Conservation (phyloP, 2,329 filamentous ascomycete genomes). For the Alternaria metachromatica region DNA sequence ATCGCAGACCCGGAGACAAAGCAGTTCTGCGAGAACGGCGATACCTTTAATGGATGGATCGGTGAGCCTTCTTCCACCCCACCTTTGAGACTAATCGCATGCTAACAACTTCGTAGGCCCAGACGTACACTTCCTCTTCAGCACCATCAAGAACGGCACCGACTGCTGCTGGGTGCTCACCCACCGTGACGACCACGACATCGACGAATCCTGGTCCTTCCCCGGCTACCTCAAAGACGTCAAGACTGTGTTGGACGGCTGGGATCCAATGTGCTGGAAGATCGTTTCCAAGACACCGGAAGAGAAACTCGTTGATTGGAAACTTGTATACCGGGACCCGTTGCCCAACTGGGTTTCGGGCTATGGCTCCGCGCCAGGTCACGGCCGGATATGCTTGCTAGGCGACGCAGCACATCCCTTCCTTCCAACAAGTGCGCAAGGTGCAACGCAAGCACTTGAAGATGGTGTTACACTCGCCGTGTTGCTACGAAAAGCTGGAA, state of each 20-base stretch:
- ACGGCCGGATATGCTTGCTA: slow-evolving; percentile 56
- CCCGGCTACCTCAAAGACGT: slow-evolving; percentile 44
- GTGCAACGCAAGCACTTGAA: slow-evolving; percentile 62
- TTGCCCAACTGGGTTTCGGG: slow-evolving; percentile 60
- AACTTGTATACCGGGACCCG: slow-evolving; percentile 62
- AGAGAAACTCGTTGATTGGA: slow-evolving; percentile 58
- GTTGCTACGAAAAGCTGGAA: slow-evolving; percentile 34
- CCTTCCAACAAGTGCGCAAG: slow-evolving; percentile 61
- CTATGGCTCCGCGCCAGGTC: slow-evolving; percentile 48
- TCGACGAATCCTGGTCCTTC: slow-evolving; percentile 47
- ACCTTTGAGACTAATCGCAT: not conserved
- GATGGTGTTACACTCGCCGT: slow-evolving; percentile 49
- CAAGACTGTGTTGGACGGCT: slow-evolving; percentile 40
- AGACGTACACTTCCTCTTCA: slow-evolving; percentile 50
- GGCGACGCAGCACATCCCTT: slow-evolving; percentile 64
- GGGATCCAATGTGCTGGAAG: slow-evolving; percentile 43
- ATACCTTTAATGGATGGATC: slow-evolving; percentile 50
- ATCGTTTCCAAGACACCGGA: slow-evolving; percentile 48
- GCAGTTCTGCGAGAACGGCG: slow-evolving; percentile 48
- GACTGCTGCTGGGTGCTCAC: slow-evolving; percentile 50
- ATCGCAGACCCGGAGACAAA: slow-evolving; percentile 46
- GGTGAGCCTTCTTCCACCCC: slow-evolving; percentile 15
- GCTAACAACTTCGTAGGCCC: slow-evolving; percentile 25
- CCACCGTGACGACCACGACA: slow-evolving; percentile 44
- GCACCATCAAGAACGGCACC: slow-evolving; percentile 43